Evolutionary conservation across 306 rosid genomes (phyloP), one percentile per base, ranked within the genome.

Genomic region (Ammopiptanthus mongolicus): DNA sequence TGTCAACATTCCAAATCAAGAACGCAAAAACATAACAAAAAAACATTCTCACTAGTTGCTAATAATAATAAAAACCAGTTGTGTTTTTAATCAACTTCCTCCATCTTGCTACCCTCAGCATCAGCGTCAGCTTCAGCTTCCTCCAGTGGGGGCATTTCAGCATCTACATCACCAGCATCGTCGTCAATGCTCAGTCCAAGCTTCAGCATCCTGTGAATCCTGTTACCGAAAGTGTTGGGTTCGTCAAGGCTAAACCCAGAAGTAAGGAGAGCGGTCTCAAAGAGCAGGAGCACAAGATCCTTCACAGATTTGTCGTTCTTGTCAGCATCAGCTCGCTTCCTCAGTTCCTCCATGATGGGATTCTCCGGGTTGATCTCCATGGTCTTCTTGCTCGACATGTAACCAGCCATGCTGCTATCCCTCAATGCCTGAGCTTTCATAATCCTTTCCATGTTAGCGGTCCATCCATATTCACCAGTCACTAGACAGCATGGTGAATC

Each of bases 401-500:
- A 91, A 0, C 97, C 97, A 0, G 96, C 93, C 97, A 91, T 91
- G 80, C 91, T 91, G 89, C 47, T 91, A 73, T 91, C 97, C 78
- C 92, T 89, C 88, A 91, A 67, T 0, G 97, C 97, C 23, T 91
- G 97, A 0, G 97, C 97, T 21, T 91, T 91, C 97, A 91, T 91
- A 59, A 91, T 91, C 65, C 97, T 88, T 15, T 91, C 97, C 97
- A 91, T 91, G 84, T 91, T 91, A 0, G 96, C 97, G 0, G 97
- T 91, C 97, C 97, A 91, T 0, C 97, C 97, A 5, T 92, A 92
- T 59, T 92, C 97, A 0, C 97, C 97, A 0, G 97, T 92, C 5
- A 92, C 97, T 75, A 92, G 76, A 85, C 97, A 92, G 88, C 97
- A 92, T 1, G 97, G 96, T 18, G 97, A 92, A 21, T 92, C 97